A percentile compares a stretch with the other conserved stretches of the same genome.
Conservation (phyloP, 73 alveolate genomes). For the Paramecium octaurelia region DNA sequence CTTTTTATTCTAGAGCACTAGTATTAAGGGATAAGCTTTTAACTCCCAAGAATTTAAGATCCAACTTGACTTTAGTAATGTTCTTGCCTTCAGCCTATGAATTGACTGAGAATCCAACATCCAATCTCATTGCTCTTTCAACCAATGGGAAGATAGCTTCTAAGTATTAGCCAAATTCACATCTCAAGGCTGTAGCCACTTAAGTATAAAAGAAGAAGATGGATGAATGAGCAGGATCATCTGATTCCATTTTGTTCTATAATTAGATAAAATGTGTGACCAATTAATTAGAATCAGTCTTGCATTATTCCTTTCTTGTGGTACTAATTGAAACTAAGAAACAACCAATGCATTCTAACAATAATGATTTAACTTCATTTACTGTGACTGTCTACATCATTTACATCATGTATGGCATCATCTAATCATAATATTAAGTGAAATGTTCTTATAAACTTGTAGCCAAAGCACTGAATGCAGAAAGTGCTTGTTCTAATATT, state of each 20-base stretch:
- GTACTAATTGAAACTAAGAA: slow-evolving; percentile 15
- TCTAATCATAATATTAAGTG: slow-evolving; percentile 40
- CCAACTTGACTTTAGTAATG: slow-evolving; percentile 49
- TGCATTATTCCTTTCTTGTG: slow-evolving; percentile 21
- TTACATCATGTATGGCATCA: slow-evolving; percentile 48
- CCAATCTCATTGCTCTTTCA: slow-evolving; percentile 42
- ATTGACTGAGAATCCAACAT: slow-evolving; percentile 48
- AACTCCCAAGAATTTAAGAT: slow-evolving; percentile 56
- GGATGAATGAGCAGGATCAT: slow-evolving; percentile 52
- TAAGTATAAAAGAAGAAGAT: slow-evolving; percentile 50
- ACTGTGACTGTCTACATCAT: background rate
- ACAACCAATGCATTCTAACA: slow-evolving; percentile 57
- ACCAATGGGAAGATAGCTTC: slow-evolving; percentile 35
- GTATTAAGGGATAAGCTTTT: slow-evolving; percentile 41
- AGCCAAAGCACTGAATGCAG: slow-evolving; percentile 41
- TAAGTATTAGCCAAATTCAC: slow-evolving; percentile 25
- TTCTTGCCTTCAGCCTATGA: slow-evolving; percentile 45
- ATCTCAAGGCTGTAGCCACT: slow-evolving; percentile 47
- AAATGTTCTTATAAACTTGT: slow-evolving; percentile 34
- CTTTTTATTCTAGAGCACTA: slow-evolving; percentile 59
- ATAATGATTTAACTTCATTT: slow-evolving; percentile 5
- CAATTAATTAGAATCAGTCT: slow-evolving; percentile 4
- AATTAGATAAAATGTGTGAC: slow-evolving; percentile 26
- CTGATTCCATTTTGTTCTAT: slow-evolving; percentile 45
- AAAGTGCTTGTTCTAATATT: slow-evolving; percentile 57